Evolutionary conservation across 208 protist genomes (phyloP), one percentile per base, ranked within the genome.

Genomic region (Leptomonas pyrrhocoris): DNA sequence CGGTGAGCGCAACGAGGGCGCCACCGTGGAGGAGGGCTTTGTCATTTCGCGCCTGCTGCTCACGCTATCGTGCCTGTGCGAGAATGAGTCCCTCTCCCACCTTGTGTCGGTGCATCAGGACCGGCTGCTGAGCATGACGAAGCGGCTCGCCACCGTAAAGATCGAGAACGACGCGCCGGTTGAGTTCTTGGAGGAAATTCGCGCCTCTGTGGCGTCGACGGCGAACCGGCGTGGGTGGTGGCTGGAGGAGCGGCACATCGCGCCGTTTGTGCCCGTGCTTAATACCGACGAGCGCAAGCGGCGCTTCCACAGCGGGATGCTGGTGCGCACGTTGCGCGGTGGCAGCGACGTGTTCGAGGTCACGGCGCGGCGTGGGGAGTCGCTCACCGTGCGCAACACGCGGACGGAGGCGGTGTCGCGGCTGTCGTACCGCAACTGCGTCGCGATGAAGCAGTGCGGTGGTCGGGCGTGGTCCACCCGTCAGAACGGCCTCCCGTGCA

Each of bases 21-120:
- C 85, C 13, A 88, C 86, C 19, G 64, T 97, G 31, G 77, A 80
- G 64, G 80, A 89, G 59, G 90, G 92, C 40, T 95, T 95, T 68
- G 88, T 94, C 43, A 89, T 97, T 19, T 95, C 89, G 34, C 79
- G 89, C 45, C 67, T 95, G 45, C 80, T 94, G 34, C 72, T 97
- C 21, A 95, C 92, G 51, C 74, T 97, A 28, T 93, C 86, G 16
- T 93, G 79, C 57, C 50, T 97, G 59, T 94, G 86, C 63, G 86
- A 95, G 73, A 95, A 88, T 56, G 83, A 89, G 40, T 79, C 59
- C 28, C 77, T 95, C 21, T 84, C 77, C 1, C 59, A 88, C 31
- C 61, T 94, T 55, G 81, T 97, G 30, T 78, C 86, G 21, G 66
- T 61, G 15, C 79, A 93, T 62, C 78, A 72, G 60, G 58, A 60